These are phyloP conservation scores for Cyberlindnera galapagoensis DNA, from an alignment of 805 yeast species.

Conservation along the genomic window DNA sequence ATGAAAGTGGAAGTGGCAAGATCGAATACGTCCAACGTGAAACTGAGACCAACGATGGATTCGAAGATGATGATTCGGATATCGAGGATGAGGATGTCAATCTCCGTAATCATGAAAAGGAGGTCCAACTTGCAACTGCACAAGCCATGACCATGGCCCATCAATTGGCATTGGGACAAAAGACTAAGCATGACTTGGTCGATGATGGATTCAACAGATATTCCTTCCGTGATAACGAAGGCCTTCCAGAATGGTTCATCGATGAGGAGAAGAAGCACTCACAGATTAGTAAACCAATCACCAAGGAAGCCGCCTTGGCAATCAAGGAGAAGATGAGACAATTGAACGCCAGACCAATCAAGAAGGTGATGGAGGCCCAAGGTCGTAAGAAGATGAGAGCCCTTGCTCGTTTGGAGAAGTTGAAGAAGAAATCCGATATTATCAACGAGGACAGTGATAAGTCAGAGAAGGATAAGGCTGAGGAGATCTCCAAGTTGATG, in stretches of 20 bases:
- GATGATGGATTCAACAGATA: constrained; percentile 91
- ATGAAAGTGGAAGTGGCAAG: constrained; percentile 24
- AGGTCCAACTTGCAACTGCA: constrained; percentile 80
- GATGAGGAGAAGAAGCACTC: constrained; percentile 90
- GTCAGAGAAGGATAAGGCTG: constrained; percentile 91
- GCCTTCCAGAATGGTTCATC: constrained; percentile 93
- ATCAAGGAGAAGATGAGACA: constrained; percentile 69
- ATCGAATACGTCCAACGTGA: constrained; percentile 44
- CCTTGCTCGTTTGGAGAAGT: constrained; percentile 72
- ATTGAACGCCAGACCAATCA: constrained; percentile 94
- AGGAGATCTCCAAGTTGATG: constrained; percentile 84
- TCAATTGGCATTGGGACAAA: constrained; percentile 86
- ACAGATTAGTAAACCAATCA: constrained; percentile 82
- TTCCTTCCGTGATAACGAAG: constrained; percentile 85
- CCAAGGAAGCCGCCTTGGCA: constrained; percentile 86
- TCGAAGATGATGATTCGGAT: constrained; percentile 31
- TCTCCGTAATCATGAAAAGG: constrained; percentile 47
- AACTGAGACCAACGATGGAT: constrained; percentile 29
- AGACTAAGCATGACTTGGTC: constrained; percentile 74
- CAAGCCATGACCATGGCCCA: constrained; percentile 99
- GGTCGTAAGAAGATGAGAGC: constrained; percentile 96
- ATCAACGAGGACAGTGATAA: constrained; percentile 83
- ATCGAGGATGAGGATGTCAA: constrained; percentile 45
- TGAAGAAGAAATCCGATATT: constrained; percentile 87
- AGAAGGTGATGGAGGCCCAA: constrained; percentile 96